phyloP scores from a whole-genome alignment of 306 rosid species.

The Dicorynia guianensis region DNA sequence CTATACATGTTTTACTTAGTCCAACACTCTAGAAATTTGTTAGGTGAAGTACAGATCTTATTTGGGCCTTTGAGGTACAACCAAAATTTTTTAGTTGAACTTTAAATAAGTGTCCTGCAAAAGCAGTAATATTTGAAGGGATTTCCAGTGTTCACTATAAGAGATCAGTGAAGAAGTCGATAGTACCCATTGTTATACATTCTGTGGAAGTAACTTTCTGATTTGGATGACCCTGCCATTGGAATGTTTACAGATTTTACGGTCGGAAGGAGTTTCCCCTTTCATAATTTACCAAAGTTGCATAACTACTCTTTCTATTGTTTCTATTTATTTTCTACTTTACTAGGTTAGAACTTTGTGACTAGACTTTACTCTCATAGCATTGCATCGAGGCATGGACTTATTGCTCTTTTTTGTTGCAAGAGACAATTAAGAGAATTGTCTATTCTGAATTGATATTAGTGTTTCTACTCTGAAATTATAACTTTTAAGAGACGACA shows the following conservation, averaged over 20 bases:
- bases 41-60: slow-evolving; percentile 17
- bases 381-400: too few species aligned
- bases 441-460: background rate
- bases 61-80: slow-evolving; percentile 12
- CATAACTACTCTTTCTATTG: too few species aligned
- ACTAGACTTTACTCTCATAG: too few species aligned
- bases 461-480: slow-evolving; percentile 24
- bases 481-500: slow-evolving; percentile 6
- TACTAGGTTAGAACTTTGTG: too few species aligned
- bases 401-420: too few species aligned
- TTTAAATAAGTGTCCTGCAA: background rate
- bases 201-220: background rate
- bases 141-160: too few species aligned
- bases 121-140: background rate
- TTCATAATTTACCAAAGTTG: background rate
- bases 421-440: too few species aligned
- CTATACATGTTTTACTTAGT: slow-evolving; percentile 22
- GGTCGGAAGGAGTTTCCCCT: background rate
- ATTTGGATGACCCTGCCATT: too few species aligned
- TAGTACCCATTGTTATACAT: background rate
- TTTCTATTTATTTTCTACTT: too few species aligned
- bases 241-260: too few species aligned
- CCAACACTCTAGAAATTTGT: slow-evolving; percentile 30
- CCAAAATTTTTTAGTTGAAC: background rate
- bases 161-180: too few species aligned